phyloP scores from a whole-genome alignment of 371 early-diverging fungal species.

The Mortierella sp. region DNA sequence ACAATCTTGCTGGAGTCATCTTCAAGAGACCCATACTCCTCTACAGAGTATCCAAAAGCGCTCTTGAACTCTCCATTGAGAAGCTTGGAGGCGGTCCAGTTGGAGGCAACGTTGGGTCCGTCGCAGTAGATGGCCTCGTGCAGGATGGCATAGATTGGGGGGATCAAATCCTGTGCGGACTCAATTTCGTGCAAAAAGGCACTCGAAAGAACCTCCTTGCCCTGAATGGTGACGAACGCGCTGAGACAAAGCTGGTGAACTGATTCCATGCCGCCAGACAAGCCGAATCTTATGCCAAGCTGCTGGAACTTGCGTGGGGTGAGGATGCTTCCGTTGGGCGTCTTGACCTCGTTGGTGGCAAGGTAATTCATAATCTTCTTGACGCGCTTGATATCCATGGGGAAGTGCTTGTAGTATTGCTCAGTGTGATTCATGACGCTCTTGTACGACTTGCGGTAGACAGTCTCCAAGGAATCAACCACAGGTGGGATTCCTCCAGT shows the following conservation, averaged over 20 bases:
- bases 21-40: constrained; percentile 66
- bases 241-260: constrained; percentile 70
- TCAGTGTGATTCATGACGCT: constrained; percentile 73
- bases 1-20: constrained; percentile 56
- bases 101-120: constrained; percentile 64
- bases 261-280: constrained; percentile 76
- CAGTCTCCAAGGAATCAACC: constrained; percentile 71
- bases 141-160: constrained; percentile 74
- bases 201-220: constrained; percentile 63
- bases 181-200: constrained; percentile 61
- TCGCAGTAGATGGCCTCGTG: constrained; percentile 84
- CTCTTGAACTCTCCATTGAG: constrained; percentile 64
- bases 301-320: constrained; percentile 82
- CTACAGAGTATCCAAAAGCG: constrained; percentile 60
- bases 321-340: constrained; percentile 78
- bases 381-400: constrained; percentile 74
- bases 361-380: constrained; percentile 70
- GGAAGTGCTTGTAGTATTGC: constrained; percentile 75
- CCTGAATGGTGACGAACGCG: constrained; percentile 67
- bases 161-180: constrained; percentile 44
- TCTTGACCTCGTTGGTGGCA: constrained; percentile 59
- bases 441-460: constrained; percentile 74
- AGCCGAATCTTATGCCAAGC: constrained; percentile 77
- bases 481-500: constrained; percentile 85
- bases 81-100: constrained; percentile 71